Conservation (phyloP, 441 rosid genomes). For the Daphne laureola region DNA sequence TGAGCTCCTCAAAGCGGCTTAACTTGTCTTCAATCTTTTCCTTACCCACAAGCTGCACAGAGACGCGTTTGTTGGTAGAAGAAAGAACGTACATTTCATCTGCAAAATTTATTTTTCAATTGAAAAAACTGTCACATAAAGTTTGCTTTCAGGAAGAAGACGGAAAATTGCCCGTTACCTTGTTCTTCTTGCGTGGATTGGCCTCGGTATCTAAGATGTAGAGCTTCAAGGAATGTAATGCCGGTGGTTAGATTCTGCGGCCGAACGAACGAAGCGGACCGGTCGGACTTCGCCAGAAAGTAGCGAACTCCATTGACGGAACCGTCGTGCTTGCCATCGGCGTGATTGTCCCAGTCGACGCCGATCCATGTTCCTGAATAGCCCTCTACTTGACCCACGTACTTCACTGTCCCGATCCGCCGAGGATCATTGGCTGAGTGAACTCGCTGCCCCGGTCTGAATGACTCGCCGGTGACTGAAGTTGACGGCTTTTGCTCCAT, state of each 20-base stretch:
- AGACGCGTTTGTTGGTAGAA: slow-evolving; percentile 64
- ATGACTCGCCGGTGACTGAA: slow-evolving; percentile 15
- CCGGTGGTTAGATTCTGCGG: slow-evolving; percentile 53
- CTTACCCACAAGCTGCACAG: slow-evolving; percentile 68
- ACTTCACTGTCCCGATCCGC: slow-evolving; percentile 66
- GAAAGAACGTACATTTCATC: slow-evolving; percentile 96
- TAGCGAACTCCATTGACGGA: slow-evolving; percentile 60
- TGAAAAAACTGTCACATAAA: not conserved
- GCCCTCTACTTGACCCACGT: slow-evolving; percentile 54
- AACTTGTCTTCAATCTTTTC: slow-evolving; percentile 78
- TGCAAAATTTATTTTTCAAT: slow-evolving; percentile 20
- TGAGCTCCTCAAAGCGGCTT: slow-evolving; percentile 66
- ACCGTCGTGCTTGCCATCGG: slow-evolving; percentile 76
- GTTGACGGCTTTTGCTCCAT: slow-evolving; percentile 10
- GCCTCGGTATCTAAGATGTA: slow-evolving; percentile 52
- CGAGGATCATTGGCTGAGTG: slow-evolving; percentile 51
- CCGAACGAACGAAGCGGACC: slow-evolving; percentile 70
- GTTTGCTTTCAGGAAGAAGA: not conserved
- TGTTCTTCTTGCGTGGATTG: slow-evolving; percentile 61
- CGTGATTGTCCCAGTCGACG: slow-evolving; percentile 75
- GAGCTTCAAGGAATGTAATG: slow-evolving; percentile 59
- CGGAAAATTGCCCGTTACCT: slow-evolving; percentile 27
- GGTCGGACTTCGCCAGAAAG: slow-evolving; percentile 46
- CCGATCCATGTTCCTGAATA: slow-evolving; percentile 68
- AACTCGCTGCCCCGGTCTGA: slow-evolving; percentile 57